These are phyloP conservation scores for Myriosclerotinia scirpicola DNA, from an alignment of 2,329 filamentous ascomycete genomes.

Conservation along the genomic window DNA sequence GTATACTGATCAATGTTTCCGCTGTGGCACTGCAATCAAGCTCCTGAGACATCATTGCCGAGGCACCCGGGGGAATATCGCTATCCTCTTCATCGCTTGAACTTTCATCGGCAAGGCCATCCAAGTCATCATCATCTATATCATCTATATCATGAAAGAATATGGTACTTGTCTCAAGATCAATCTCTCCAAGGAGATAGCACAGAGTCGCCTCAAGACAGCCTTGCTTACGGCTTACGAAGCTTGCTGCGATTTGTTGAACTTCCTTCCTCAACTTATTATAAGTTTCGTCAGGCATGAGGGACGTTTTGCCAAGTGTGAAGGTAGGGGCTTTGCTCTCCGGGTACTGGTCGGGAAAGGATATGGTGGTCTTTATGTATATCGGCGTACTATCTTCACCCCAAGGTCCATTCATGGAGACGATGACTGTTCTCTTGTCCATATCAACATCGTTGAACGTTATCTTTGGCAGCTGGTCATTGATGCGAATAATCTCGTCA, in stretches of 20 bases:
- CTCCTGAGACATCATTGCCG: conserved; percentile 61
- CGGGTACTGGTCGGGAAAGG: conserved; percentile 60
- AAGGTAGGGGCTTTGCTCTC: conserved; percentile 59
- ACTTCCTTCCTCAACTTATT: conserved; percentile 55
- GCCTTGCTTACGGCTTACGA: conserved; percentile 58
- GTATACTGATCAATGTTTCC: conserved; percentile 52
- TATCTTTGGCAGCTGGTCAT: conserved; percentile 61
- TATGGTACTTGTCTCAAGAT: conserved; percentile 59
- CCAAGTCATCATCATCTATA: conserved; percentile 59
- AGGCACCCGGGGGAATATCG: conserved; percentile 40
- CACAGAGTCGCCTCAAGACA: conserved; percentile 62
- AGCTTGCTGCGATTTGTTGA: conserved; percentile 55
- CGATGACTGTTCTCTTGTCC: conserved; percentile 57
- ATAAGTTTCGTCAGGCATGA: conserved; percentile 59
- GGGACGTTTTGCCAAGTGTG: conserved; percentile 59
- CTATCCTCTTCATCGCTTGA: conserved; percentile 80
- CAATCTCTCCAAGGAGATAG: conserved; percentile 63
- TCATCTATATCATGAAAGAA: conserved; percentile 59
- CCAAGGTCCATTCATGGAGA: conserved; percentile 66
- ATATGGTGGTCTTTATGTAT: conserved; percentile 61
- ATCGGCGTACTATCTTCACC: conserved; percentile 56
- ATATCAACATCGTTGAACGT: conserved; percentile 65
- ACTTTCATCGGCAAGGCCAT: conserved; percentile 67
- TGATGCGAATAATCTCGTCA: conserved; percentile 64
- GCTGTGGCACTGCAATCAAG: conserved; percentile 54